phyloP scores from a whole-genome alignment of 2,329 filamentous ascomycete species.

The Colletotrichum tanaceti region DNA sequence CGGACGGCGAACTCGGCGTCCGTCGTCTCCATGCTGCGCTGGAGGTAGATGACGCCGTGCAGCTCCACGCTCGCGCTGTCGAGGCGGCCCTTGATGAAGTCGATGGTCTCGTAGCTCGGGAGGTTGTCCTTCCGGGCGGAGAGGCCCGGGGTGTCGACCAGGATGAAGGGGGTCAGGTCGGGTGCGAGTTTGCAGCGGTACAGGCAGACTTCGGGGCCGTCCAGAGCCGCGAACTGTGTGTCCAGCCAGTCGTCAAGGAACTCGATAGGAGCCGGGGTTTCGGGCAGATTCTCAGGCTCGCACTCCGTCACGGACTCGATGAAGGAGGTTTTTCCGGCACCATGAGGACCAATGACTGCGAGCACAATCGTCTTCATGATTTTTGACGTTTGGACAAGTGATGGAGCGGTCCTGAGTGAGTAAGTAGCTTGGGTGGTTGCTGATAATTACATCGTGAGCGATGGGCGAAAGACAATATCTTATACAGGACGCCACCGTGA shows the following conservation, averaged over 20 bases:
- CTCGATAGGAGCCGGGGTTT: not conserved
- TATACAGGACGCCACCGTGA: not conserved
- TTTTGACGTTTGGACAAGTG: not conserved
- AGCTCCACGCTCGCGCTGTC: not conserved
- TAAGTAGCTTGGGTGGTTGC: not conserved
- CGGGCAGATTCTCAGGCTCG: not conserved
- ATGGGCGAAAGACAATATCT: not conserved
- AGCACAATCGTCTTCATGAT: not conserved
- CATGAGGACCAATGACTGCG: constrained; percentile 1
- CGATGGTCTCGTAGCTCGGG: not conserved
- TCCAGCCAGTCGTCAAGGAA: not conserved
- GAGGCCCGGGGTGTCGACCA: constrained; percentile 8
- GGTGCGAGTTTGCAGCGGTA: not conserved
- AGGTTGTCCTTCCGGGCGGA: not conserved
- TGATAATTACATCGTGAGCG: not conserved
- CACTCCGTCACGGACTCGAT: not conserved
- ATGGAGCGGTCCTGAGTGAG: not conserved
- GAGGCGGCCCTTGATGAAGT: not conserved
- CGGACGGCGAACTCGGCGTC: not conserved
- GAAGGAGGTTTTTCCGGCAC: constrained; percentile 5
- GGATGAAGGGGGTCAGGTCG: not conserved
- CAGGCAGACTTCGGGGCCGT: not conserved
- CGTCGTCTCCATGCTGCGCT: constrained; percentile 1
- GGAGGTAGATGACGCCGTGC: constrained; percentile 3
- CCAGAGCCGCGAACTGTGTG: not conserved